A percentile compares a stretch with the other conserved stretches of the same genome.
phyloP scores from a whole-genome alignment of 2,329 filamentous ascomycete species.

The Fusarium globosum region DNA sequence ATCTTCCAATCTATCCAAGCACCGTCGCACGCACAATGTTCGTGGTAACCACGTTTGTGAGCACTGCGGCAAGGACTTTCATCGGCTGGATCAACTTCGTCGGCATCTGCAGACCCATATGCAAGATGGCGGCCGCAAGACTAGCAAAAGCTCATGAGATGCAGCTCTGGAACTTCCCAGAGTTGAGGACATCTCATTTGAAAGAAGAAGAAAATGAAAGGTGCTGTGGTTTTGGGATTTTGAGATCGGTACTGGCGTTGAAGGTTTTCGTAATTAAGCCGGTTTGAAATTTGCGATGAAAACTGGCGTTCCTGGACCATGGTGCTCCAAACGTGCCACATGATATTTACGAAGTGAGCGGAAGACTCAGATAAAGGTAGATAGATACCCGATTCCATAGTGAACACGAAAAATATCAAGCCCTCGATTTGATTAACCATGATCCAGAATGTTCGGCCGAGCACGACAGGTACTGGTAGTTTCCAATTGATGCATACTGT shows the following conservation, averaged over 20 bases:
- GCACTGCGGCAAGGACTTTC: slow-evolving; percentile 67
- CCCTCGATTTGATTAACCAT: neutral
- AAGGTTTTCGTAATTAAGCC: slow-evolving; percentile 11
- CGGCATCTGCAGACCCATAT: slow-evolving; percentile 60
- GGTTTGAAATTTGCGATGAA: slow-evolving; percentile 4
- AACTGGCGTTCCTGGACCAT: slow-evolving; percentile 21
- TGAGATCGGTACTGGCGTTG: slow-evolving; percentile 23
- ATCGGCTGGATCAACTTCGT: slow-evolving; percentile 69
- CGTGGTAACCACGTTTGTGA: slow-evolving; percentile 64
- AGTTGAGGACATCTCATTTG: neutral
- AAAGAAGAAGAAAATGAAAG: neutral
- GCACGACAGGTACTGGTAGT: neutral
- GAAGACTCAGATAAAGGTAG: slow-evolving; percentile 23
- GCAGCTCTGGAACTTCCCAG: neutral
- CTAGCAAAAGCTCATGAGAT: slow-evolving; percentile 29
- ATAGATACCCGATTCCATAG: slow-evolving; percentile 34
- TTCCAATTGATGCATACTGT: neutral
- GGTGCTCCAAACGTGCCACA: slow-evolving; percentile 13
- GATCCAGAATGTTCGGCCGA: neutral
- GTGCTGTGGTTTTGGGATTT: slow-evolving; percentile 12
- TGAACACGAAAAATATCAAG: slow-evolving; percentile 12
- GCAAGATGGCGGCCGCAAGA: slow-evolving; percentile 29
- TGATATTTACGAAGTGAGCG: slow-evolving; percentile 10
- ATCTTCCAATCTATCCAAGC: slow-evolving; percentile 74
- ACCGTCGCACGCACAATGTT: slow-evolving; percentile 69